phyloP scores from a whole-genome alignment of 2,329 filamentous ascomycete species.

The Lasiodiplodia sp. region DNA sequence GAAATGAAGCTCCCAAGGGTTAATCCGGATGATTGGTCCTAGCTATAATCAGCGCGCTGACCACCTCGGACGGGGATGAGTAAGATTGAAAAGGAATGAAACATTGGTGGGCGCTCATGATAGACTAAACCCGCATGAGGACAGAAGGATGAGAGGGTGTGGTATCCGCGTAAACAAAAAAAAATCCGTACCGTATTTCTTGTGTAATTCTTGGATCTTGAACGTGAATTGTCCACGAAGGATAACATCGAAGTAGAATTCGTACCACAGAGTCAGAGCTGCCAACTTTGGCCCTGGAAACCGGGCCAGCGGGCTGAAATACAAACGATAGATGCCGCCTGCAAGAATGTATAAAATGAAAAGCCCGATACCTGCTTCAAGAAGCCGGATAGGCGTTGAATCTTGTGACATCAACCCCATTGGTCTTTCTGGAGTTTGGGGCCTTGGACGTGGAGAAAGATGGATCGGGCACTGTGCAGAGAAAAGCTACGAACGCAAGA shows the following conservation, averaged over 20 bases:
- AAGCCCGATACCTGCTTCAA: too few species aligned
- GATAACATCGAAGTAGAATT: conserved; percentile 29
- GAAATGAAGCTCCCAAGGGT: conserved; percentile 34
- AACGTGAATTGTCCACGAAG: conserved; percentile 34
- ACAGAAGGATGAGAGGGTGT: too few species aligned
- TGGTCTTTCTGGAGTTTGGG: too few species aligned
- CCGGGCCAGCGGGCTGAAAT: conserved; percentile 25
- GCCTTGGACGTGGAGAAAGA: too few species aligned
- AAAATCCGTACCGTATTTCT: conserved; percentile 33
- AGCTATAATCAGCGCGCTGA: not conserved
- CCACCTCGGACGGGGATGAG: too few species aligned
- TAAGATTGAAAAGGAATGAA: too few species aligned
- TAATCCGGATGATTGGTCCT: conserved; percentile 34
- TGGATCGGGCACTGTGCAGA: too few species aligned
- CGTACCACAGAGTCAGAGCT: conserved; percentile 30
- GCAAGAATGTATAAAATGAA: too few species aligned
- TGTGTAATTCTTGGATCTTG: conserved; percentile 36
- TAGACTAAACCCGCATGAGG: not conserved
- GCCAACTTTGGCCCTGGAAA: conserved; percentile 33
- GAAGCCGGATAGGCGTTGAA: too few species aligned
- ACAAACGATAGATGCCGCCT: not conserved
- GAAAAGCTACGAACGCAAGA: too few species aligned
- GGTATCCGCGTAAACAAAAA: too few species aligned
- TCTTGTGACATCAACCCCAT: too few species aligned
- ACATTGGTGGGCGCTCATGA: not conserved